Base-by-base conservation (phyloP, 306 rosid species). In the Gillenia trifoliata region DNA sequence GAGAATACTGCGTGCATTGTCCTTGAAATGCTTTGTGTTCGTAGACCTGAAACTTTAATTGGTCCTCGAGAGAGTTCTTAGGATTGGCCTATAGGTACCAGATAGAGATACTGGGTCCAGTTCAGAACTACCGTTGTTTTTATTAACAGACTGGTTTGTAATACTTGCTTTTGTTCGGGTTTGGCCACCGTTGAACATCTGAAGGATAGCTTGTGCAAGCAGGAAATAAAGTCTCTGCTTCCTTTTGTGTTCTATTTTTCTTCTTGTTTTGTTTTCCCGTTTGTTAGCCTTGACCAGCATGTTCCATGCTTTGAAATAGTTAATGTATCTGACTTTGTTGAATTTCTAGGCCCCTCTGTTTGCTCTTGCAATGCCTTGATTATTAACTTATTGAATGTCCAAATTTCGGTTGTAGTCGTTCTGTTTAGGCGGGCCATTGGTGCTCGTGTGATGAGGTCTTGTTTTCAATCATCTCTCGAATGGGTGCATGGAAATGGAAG, bases 41-140 rank as follows among this genome's bases (percentile, higher is more conserved):
- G 55, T 80, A 77, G 77, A 88, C 86, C 81, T 76, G 84, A 69
- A 66, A 83, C 87, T 62, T 78, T 81, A 70, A 69, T 74, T 55
- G 79, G 75, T 79, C 73, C 82, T 69, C 66, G 77, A 26, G 70
- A n/a, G n/a, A 71, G 72, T 85, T 75, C 61, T 30, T 56, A 72
- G 73, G 77, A 59, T 70, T 81, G 86, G 80, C 85, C 81, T 75
- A 61, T 83, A 76, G 79, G 69, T 75, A 74, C 79, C 80, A 57
- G 81, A 68, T 78, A 75, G 77, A n/a, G n/a, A 57, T 25, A 49
- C 34, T 67, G 80, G 85, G 85, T 82, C 70, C 68, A 52, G 81
- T 71, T 74, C 66, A 47, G 84, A 66, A 70, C 78, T 71, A 75
- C 73, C 59, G 64, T 82, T 78, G 60, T 73, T 76, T 82, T 79